Evolutionary conservation across 805 yeast species (phyloP).

Genomic region (Priceomyces carsonii): DNA sequence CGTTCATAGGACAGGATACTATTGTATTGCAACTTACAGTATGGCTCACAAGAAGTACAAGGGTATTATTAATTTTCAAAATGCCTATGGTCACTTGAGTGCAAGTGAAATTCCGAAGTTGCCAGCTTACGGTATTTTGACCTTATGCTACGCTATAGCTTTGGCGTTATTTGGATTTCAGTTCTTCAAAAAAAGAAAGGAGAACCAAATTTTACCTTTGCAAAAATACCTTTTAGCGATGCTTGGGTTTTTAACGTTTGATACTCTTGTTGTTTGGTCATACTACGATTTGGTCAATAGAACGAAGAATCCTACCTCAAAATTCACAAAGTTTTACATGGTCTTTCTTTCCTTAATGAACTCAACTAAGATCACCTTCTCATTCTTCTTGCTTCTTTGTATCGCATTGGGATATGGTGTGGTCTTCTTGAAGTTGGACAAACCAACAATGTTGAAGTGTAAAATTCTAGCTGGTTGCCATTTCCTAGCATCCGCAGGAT

Average conservation of each 20-base stretch:
- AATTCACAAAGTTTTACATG: conserved; percentile 68
- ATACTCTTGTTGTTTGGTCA: conserved; percentile 87
- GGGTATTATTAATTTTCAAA: conserved; percentile 80
- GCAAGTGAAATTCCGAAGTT: conserved; percentile 91
- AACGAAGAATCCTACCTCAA: conserved; percentile 46
- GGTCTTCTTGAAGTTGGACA: conserved; percentile 81
- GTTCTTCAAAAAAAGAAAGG: conserved; percentile 72
- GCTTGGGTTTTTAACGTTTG: conserved; percentile 77
- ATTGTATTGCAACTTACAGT: conserved; percentile 79
- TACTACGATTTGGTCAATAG: conserved; percentile 82
- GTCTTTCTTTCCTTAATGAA: conserved; percentile 76
- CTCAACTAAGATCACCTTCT: conserved; percentile 79
- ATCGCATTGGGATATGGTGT: conserved; percentile 94
- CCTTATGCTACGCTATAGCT: conserved; percentile 79
- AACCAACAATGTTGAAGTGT: conserved; percentile 64
- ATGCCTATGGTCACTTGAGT: conserved; percentile 85
- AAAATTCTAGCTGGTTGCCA: conserved; percentile 43
- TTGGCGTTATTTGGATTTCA: conserved; percentile 83
- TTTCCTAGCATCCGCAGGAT: conserved; percentile 35
- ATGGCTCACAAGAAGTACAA: conserved; percentile 46
- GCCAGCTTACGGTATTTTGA: conserved; percentile 83
- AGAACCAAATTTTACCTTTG: conserved; percentile 79
- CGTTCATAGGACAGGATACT: conserved; percentile 80
- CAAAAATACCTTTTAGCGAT: conserved; percentile 90
- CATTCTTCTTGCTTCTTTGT: conserved; percentile 81